Percentiles rank a stretch among this genome's conserved stretches.
phyloP scores from a whole-genome alignment of 176 grass and related monocot genomes.

The barley (Hordeum vulgare) region MorexV3_pseudomolecules_assembly NC_058523.1:29069915-29070414 shows the following conservation, averaged over 20 bases:
- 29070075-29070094: background rate
- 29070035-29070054: background rate
- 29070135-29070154: background rate
- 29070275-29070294: background rate
- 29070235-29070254: background rate
- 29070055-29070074: background rate
- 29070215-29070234: background rate
- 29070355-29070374: background rate
- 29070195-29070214: background rate
- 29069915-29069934: background rate
- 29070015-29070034: background rate
- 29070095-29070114: background rate
- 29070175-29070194: background rate
- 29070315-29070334: background rate
- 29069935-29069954: background rate
- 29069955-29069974: background rate
- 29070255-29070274: background rate
- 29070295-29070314: background rate
- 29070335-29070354: background rate
- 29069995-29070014: background rate
- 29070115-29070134: background rate
- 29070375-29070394: background rate
- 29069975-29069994: background rate
- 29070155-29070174: background rate
- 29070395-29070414: background rate